Evolutionary conservation across 2,329 filamentous ascomycete species (phyloP), one percentile per base, ranked within the genome.

Genomic region (Clarireedia hainanense): DNA sequence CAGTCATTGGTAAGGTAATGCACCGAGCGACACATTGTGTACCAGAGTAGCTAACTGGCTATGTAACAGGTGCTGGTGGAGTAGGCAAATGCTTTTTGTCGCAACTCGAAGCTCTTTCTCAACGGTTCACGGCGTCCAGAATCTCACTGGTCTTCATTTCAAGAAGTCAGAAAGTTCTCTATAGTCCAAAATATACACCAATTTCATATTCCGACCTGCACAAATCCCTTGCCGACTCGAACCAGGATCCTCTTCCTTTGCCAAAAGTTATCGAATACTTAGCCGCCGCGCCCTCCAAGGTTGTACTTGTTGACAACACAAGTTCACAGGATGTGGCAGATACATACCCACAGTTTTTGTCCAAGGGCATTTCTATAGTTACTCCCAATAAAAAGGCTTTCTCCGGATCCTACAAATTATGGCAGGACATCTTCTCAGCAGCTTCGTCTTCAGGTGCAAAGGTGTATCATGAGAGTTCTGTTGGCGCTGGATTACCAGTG

Each of bases 331-430:
- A 88, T 61, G 80, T 99, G 30, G 94, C 92, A 49, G 81, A 88
- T 59, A 75, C 81, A 30, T 99, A 99, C 72, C 91, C 94, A 1
- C 72, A 80, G 47, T 89, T 95, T 72, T 76, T 99, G 59, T 80
- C 81, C 66, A 82, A 84, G 61, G 92, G 91, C 12, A 85, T 99
- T 71, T 92, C 84, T 72, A 84, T 99, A 65, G 89, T 97, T 27
- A 99, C 94, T 0, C 91, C 94, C 45, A 99, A 97, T 79, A 99
- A 99, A 78, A 99, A 99, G 75, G 92, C 88, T 14, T 99, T 99
- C 74, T 95, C 90, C 0, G 85, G 88, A 57, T 84, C 82, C 47
- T 84, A 89, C 66, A 77, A 83, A 64, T 76, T 96, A 55, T 99
- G 92, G 91, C 81, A 89, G 67, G 83, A 88, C 60, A 96, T 99